These are phyloP conservation scores for Phytophthora citrophthora DNA, from an alignment of 352 stramenopile species.

Conservation along the genomic window DNA sequence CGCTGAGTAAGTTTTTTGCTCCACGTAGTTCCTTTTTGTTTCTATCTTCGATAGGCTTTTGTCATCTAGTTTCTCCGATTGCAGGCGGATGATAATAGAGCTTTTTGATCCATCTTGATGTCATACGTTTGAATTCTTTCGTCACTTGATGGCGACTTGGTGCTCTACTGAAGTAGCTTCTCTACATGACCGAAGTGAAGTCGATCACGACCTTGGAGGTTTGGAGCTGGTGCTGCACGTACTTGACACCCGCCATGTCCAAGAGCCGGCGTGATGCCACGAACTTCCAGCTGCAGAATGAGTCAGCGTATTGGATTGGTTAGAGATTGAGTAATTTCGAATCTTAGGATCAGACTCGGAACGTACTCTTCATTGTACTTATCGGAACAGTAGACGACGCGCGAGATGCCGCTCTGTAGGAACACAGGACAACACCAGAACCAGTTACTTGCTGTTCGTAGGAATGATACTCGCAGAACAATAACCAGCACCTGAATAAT, in stretches of 20 bases:
- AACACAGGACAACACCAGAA: neutral
- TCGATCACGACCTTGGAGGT: conserved; percentile 70
- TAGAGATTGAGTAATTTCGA: conserved; percentile 6
- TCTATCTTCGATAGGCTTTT: conserved; percentile 11
- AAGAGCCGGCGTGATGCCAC: conserved; percentile 87
- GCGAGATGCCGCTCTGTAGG: conserved; percentile 91
- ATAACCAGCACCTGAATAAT: conserved; percentile 93
- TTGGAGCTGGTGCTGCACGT: conserved; percentile 65
- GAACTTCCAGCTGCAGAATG: conserved; percentile 79
- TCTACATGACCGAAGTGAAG: conserved; percentile 57
- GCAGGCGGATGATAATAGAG: conserved; percentile 27
- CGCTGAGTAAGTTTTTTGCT: conserved; percentile 27
- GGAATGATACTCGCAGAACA: neutral
- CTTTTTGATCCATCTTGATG: conserved; percentile 13
- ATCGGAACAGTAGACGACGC: conserved; percentile 97
- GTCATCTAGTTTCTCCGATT: conserved; percentile 12
- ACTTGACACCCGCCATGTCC: conserved; percentile 82
- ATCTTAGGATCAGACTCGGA: neutral
- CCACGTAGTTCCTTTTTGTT: conserved; percentile 15
- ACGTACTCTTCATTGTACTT: conserved; percentile 92
- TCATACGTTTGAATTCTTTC: conserved; percentile 2
- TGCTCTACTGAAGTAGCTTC: neutral
- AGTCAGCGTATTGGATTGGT: conserved; percentile 5
- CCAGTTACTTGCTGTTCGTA: neutral
- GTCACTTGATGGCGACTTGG: conserved; percentile 11